A percentile compares a stretch with the other conserved stretches of the same genome.
These are phyloP conservation scores for Sordaria brevicollis DNA, from an alignment of 495 filamentous ascomycete genomes.

Conservation along the genomic window DNA sequence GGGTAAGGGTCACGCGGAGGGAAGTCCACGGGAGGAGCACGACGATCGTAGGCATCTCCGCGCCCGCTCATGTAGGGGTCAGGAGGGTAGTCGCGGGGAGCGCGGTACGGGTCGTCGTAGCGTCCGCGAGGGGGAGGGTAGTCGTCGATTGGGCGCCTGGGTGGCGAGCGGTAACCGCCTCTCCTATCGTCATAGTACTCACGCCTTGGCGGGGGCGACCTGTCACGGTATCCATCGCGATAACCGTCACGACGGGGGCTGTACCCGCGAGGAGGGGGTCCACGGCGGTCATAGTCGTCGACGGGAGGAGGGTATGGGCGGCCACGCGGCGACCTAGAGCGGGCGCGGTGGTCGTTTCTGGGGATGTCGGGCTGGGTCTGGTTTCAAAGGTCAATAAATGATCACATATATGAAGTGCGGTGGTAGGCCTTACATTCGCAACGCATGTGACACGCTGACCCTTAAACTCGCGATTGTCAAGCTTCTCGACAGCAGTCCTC, in stretches of 20 bases:
- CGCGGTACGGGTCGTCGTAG: conserved; percentile 53
- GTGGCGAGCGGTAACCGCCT: conserved; percentile 63
- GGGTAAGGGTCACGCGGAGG: conserved; percentile 43
- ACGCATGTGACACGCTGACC: conserved; percentile 70
- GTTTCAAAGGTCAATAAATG: not conserved
- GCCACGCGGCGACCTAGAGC: conserved; percentile 54
- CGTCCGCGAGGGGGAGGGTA: conserved; percentile 54
- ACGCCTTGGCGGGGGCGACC: conserved; percentile 56
- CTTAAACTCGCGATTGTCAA: conserved; percentile 88
- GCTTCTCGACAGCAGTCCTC: conserved; percentile 82
- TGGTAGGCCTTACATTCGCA: conserved; percentile 58
- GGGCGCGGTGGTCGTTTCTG: conserved; percentile 56
- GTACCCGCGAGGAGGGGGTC: conserved; percentile 62
- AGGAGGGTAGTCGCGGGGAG: conserved; percentile 45
- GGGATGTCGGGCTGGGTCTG: conserved; percentile 55
- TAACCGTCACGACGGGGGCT: conserved; percentile 55
- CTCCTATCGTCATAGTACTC: conserved; percentile 77
- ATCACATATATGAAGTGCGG: not conserved
- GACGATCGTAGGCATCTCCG: conserved; percentile 42
- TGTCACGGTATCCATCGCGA: conserved; percentile 72
- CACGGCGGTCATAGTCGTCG: conserved; percentile 69
- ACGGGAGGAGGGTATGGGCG: conserved; percentile 53
- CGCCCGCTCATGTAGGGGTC: conserved; percentile 59
- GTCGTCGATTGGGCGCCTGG: conserved; percentile 62
- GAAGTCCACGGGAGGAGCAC: conserved; percentile 43